Evolutionary conservation across 2,329 filamentous ascomycete genomes (phyloP).

Genomic region (Colletotrichum agaves): DNA sequence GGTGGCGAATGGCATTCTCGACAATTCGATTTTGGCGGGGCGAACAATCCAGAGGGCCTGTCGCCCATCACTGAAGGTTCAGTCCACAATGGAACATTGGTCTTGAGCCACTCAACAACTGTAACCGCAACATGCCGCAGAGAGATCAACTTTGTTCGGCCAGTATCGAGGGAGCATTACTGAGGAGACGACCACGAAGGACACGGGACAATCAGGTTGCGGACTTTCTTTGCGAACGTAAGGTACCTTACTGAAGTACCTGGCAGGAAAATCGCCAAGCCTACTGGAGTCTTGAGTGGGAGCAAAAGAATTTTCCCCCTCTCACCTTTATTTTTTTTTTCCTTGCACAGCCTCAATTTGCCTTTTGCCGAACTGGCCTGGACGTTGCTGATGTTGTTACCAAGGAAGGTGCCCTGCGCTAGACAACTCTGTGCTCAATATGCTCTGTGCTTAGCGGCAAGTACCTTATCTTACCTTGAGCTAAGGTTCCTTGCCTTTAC

Average conservation of each 20-base stretch:
- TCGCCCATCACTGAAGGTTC: slow-evolving; percentile 3
- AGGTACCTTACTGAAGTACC: not conserved
- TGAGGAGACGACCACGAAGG: not conserved
- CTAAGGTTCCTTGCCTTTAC: too few species aligned
- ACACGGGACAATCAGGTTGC: slow-evolving; percentile 1
- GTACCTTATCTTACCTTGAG: not conserved
- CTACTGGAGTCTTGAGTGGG: slow-evolving; percentile 5
- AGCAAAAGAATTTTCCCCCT: not conserved
- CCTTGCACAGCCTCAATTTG: slow-evolving; percentile 34
- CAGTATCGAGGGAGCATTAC: not conserved
- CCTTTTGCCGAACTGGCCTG: not conserved
- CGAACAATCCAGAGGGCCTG: slow-evolving; percentile 11
- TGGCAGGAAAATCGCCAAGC: slow-evolving; percentile 17
- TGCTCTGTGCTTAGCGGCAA: slow-evolving; percentile 24
- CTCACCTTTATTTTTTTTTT: not conserved
- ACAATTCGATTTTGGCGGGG: slow-evolving; percentile 35
- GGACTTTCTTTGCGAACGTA: not conserved
- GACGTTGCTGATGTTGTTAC: slow-evolving; percentile 7
- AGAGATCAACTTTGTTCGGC: not conserved
- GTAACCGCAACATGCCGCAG: slow-evolving; percentile 18
- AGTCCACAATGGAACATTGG: slow-evolving; percentile 26
- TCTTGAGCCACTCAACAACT: slow-evolving; percentile 13
- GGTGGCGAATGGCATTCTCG: slow-evolving; percentile 38
- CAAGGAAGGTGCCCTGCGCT: not conserved
- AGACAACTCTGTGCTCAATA: slow-evolving; percentile 1